A percentile compares a stretch with the other conserved stretches of the same genome.
phyloP scores from a whole-genome alignment of 2,329 filamentous ascomycete species.

The Septoria petroselini region DNA sequence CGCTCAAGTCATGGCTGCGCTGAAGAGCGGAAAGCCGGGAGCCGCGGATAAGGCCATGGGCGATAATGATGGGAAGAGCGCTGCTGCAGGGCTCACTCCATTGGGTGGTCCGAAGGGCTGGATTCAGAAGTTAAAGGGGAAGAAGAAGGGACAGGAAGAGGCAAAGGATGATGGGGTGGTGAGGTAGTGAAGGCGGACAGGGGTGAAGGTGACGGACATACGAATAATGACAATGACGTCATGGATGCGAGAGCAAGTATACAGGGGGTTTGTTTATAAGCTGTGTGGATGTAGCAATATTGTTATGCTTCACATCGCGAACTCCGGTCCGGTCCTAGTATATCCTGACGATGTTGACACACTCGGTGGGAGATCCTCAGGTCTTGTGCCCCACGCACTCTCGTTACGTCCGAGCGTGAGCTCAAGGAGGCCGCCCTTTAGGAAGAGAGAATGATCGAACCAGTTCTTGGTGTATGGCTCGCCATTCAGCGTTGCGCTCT shows the following conservation, averaged over 20 bases:
- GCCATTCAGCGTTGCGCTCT: conserved; percentile 45
- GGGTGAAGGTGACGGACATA: not conserved
- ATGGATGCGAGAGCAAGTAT: not conserved
- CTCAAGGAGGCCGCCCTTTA: conserved; percentile 44
- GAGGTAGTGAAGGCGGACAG: not conserved
- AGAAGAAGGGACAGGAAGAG: conserved; percentile 8
- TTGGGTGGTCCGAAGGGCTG: conserved; percentile 12
- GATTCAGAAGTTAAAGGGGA: conserved; percentile 14
- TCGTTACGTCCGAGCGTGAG: conserved; percentile 43
- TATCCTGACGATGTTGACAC: conserved; percentile 25
- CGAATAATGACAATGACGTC: not conserved
- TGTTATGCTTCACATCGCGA: not conserved
- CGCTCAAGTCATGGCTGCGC: conserved; percentile 30
- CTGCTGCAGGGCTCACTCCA: conserved; percentile 10
- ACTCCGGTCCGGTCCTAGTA: not conserved
- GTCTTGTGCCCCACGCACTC: conserved; percentile 45
- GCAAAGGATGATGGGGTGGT: not conserved
- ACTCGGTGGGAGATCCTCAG: conserved; percentile 45
- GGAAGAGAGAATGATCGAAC: conserved; percentile 47
- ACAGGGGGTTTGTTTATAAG: too few relatives aligned
- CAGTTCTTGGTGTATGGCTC: conserved; percentile 45
- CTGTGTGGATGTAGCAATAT: too few relatives aligned
- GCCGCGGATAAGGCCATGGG: conserved; percentile 30
- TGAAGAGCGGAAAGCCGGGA: conserved; percentile 29
- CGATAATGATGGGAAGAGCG: conserved; percentile 16